phyloP scores from a whole-genome alignment of 2,329 filamentous ascomycete genomes.

The Nemania bipapillata region DNA sequence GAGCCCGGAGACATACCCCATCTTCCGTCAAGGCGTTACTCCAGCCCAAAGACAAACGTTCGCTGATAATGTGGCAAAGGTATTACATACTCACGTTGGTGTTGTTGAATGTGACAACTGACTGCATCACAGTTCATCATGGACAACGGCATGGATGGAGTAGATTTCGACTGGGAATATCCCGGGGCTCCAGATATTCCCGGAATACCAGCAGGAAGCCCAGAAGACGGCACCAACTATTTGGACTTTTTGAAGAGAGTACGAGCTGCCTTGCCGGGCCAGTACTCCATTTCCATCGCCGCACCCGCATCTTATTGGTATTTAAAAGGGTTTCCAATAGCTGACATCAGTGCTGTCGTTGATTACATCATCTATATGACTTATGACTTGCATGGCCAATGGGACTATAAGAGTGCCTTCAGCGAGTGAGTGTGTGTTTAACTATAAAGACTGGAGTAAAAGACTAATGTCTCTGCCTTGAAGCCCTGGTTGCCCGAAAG shows the following conservation, averaged over 20 bases:
- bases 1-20: constrained; percentile 46
- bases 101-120: no score
- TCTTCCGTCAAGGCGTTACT: constrained; percentile 51
- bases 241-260: constrained; percentile 48
- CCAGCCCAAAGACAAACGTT: no score
- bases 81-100: no score
- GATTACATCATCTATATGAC: constrained; percentile 53
- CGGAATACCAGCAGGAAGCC: constrained; percentile 48
- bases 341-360: constrained; percentile 44
- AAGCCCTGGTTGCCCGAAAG: constrained; percentile 1
- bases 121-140: constrained; percentile 51
- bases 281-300: constrained; percentile 46
- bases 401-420: no score
- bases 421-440: no score
- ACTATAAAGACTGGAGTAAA: no score
- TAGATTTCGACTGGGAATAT: constrained; percentile 62
- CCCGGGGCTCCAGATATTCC: constrained; percentile 53
- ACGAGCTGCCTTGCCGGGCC: constrained; percentile 33
- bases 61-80: no score
- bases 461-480: no score
- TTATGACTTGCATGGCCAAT: constrained; percentile 55
- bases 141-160: constrained; percentile 51
- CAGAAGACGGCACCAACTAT: constrained; percentile 50
- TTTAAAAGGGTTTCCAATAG: constrained; percentile 49
- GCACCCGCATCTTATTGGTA: constrained; percentile 52